Evolutionary conservation across 108 stramenopile species (phyloP).

Genomic region (Hondaea fermentalgiana): DNA sequence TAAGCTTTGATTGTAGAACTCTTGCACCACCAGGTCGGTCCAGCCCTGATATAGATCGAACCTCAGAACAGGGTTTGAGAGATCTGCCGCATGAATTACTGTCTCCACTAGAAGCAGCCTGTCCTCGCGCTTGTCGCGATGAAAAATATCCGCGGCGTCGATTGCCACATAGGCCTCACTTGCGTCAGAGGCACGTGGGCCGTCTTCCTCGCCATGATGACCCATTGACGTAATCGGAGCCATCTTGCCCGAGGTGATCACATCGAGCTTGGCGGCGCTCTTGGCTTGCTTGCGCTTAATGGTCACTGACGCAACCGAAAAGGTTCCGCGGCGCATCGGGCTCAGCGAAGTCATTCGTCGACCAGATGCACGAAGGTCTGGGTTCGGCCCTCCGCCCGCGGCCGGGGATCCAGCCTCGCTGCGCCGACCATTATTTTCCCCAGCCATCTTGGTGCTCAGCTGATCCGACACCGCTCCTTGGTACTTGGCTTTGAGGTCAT

Average conservation of each 20-base stretch:
- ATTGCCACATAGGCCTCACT: background rate
- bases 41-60: constrained; percentile 43
- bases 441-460: background rate
- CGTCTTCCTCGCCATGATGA: too few species aligned
- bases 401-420: background rate
- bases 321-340: background rate
- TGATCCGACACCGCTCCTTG: background rate
- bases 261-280: too few species aligned
- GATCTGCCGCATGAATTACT: background rate
- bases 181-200: background rate
- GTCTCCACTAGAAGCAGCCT: background rate
- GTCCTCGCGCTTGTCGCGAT: constrained; percentile 36
- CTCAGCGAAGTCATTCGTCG: constrained; percentile 25
- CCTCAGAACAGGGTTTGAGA: background rate
- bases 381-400: background rate
- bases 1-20: constrained; percentile 69
- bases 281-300: too few species aligned
- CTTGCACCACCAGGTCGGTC: constrained; percentile 57
- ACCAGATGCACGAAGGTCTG: constrained; percentile 18
- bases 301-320: too few species aligned
- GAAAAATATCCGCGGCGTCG: constrained; percentile 36
- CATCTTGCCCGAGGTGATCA: too few species aligned
- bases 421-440: background rate
- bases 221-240: too few species aligned
- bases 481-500: constrained; percentile 30